phyloP scores from a whole-genome alignment of 1,284 basidiomycete species.

The Coniferiporia weirii region DNA sequence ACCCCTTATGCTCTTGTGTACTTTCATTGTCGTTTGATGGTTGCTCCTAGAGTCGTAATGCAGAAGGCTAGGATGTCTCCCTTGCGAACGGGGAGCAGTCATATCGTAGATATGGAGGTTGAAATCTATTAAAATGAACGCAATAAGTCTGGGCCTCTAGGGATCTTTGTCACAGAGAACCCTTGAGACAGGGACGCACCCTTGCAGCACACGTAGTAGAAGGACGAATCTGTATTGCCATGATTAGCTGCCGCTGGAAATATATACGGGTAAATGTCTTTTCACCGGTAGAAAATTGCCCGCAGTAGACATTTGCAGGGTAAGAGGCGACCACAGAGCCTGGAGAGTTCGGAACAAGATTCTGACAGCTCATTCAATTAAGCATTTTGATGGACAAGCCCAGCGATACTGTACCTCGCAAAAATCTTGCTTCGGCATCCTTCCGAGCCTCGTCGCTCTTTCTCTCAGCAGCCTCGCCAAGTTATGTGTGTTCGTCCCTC shows the following conservation, averaged over 20 bases:
- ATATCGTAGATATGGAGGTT: slow-evolving; percentile 86
- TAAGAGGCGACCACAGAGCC: slow-evolving; percentile 87
- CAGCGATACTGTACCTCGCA: slow-evolving; percentile 37
- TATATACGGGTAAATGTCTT: slow-evolving; percentile 28
- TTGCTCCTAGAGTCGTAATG: slow-evolving; percentile 26
- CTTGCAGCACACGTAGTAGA: slow-evolving; percentile 80
- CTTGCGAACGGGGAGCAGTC: slow-evolving; percentile 40
- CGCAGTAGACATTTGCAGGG: slow-evolving; percentile 82
- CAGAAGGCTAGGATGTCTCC: slow-evolving; percentile 12
- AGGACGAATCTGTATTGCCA: slow-evolving; percentile 56
- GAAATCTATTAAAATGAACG: slow-evolving; percentile 55
- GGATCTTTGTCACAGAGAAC: neutral
- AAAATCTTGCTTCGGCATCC: slow-evolving; percentile 47
- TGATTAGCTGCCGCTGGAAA: slow-evolving; percentile 11
- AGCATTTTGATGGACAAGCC: neutral
- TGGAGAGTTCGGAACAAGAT: slow-evolving; percentile 78
- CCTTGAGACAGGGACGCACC: slow-evolving; percentile 36
- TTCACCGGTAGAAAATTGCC: slow-evolving; percentile 80
- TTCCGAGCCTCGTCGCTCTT: slow-evolving; percentile 34
- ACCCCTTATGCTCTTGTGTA: slow-evolving; percentile 77
- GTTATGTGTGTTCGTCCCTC: slow-evolving; percentile 32
- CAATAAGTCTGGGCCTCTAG: neutral
- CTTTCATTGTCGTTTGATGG: slow-evolving; percentile 65
- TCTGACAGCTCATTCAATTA: slow-evolving; percentile 36
- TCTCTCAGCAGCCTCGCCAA: slow-evolving; percentile 44